A percentile compares a stretch with the other conserved stretches of the same genome.
Evolutionary conservation across 345 rosid species (phyloP).

Genomic region (Physaria fendleri): DNA sequence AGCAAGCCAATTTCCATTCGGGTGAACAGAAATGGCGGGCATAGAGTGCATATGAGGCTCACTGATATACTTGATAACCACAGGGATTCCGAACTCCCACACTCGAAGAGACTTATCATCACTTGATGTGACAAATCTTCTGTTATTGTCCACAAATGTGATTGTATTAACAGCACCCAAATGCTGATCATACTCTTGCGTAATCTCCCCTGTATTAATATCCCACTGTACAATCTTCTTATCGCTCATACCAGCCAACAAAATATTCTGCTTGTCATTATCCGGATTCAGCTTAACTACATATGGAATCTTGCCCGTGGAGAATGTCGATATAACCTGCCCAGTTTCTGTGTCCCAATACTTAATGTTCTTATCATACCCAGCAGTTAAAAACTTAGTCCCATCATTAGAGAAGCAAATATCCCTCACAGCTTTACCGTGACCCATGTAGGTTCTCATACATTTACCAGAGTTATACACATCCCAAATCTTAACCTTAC

Average conservation of each 20-base stretch:
- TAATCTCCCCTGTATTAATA: constrained; percentile 82
- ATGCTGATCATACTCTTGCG: constrained; percentile 87
- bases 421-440: constrained; percentile 88
- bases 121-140: constrained; percentile 95
- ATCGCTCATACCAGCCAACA: constrained; percentile 98
- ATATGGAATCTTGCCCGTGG: constrained; percentile 87
- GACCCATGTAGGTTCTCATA: constrained; percentile 99
- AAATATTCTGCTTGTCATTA: constrained; percentile 88
- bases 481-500: constrained; percentile 98
- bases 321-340: constrained; percentile 85
- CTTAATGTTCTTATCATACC: constrained; percentile 92
- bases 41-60: constrained; percentile 99
- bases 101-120: constrained; percentile 98
- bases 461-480: constrained; percentile 94
- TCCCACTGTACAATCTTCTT: constrained; percentile 99
- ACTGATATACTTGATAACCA: constrained; percentile 94
- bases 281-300: constrained; percentile 92
- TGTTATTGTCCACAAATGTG: constrained; percentile 88
- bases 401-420: constrained; percentile 95
- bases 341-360: constrained; percentile 98
- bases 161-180: constrained; percentile 93
- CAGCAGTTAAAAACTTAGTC: constrained; percentile 82
- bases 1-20: constrained; percentile 91
- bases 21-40: constrained; percentile 91
- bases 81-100: constrained; percentile 98